Evolutionary conservation across 257 asterid species (phyloP), one percentile per base, ranked within the genome.

Genomic region (Apocynum venetum): DNA sequence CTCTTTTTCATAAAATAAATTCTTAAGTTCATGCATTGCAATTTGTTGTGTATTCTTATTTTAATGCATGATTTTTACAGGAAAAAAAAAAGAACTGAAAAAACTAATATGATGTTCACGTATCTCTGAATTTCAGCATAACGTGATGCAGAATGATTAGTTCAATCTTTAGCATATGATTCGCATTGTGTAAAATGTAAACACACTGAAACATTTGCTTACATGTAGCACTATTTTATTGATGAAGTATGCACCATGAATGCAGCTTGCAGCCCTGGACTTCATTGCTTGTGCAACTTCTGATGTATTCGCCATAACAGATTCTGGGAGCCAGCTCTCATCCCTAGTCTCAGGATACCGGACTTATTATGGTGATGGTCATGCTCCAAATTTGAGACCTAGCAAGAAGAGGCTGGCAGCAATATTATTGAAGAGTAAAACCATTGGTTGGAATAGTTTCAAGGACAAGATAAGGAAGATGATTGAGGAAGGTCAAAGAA

Each of bases 261-360:
- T 87, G 89, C 91, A 91, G 99, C 96, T 96, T 76, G 98, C 99
- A 76, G 99, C 99, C 38, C 75, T 93, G 76, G 99, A 93, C 88
- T 93, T 91, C 49, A 93, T 96, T 0, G 96, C 88, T 3, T 91
- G 97, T 64, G 94, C 94, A 31, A 89, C 93, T 83, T 85, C 99
- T 6, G 93, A 93, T 82, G 97, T 96, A 31, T 93, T 96, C 78
- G 93, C 99, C 70, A 87, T 93, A 61, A 96, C 98, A 3, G 99
- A 96, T 77, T 88, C 99, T 0, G 98, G 99, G 40, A 96, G 98
- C 89, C 97, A 93, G 88, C 85, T 93, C 8, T 96, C 98, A 10
- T 93, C 97, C 72, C 82, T 96, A 0, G 98, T 90, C 81, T 91
- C 97, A 1, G 99, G 99, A 31, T 88, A 84, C 71, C 89, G 99